Evolutionary conservation across 2,329 filamentous ascomycete genomes (phyloP).

Genomic region (Colletotrichum falcatum): DNA sequence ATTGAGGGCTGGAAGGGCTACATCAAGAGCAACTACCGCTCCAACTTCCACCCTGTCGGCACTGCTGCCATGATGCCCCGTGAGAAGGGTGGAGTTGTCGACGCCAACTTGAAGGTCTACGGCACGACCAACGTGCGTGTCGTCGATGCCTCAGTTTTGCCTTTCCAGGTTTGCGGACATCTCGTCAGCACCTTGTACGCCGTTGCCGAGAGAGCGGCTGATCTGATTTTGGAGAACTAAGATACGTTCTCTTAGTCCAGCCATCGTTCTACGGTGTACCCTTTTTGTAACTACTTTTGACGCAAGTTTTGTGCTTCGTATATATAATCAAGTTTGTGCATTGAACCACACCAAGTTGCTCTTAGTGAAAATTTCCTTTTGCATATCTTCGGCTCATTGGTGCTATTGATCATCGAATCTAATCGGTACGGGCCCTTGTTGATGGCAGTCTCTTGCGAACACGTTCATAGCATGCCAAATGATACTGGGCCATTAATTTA

Average conservation of each 20-base stretch:
- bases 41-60: slow-evolving; percentile 59
- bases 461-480: too few relatives aligned
- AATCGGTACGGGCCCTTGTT: too few relatives aligned
- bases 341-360: background rate
- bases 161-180: slow-evolving; percentile 61
- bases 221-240: slow-evolving; percentile 44
- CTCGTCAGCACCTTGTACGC: slow-evolving; percentile 66
- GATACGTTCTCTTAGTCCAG: too few relatives aligned
- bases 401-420: background rate
- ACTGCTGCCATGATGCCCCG: slow-evolving; percentile 64
- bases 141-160: slow-evolving; percentile 62
- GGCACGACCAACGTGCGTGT: slow-evolving; percentile 62
- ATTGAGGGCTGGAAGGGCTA: slow-evolving; percentile 41
- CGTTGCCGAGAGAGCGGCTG: slow-evolving; percentile 60
- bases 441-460: too few relatives aligned
- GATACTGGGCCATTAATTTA: too few relatives aligned
- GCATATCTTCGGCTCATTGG: background rate
- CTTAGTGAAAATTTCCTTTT: background rate
- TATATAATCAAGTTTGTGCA: background rate
- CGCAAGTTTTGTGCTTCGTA: background rate
- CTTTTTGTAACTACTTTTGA: background rate
- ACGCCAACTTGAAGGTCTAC: slow-evolving; percentile 60
- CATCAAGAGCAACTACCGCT: slow-evolving; percentile 36
- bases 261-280: background rate
- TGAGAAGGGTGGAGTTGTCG: slow-evolving; percentile 62